These are phyloP conservation scores for Carpinus viminea DNA, from an alignment of 306 rosid genomes.

Conservation along the genomic window DNA sequence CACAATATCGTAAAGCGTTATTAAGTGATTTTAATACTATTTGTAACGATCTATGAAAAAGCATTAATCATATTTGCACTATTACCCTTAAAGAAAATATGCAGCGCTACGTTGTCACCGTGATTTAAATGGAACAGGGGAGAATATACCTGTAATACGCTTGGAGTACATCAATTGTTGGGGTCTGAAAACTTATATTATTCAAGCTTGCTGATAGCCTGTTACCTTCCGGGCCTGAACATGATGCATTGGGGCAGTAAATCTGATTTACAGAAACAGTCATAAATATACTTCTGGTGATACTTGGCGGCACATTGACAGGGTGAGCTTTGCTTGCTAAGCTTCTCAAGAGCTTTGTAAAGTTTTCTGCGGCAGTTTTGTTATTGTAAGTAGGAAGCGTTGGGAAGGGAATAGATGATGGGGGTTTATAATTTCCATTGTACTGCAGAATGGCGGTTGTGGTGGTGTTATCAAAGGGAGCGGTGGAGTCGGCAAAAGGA, in stretches of 20 bases:
- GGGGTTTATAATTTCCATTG: constrained; percentile 11
- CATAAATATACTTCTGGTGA: constrained; percentile 25
- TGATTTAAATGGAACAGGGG: neutral
- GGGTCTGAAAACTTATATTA: constrained; percentile 47
- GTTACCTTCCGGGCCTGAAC: constrained; percentile 44
- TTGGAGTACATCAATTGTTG: constrained; percentile 38
- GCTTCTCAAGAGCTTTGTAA: constrained; percentile 32
- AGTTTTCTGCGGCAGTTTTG: constrained; percentile 27
- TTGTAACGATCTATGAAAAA: no score
- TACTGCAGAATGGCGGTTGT: constrained; percentile 51
- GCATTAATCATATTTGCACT: no score
- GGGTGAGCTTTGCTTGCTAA: constrained; percentile 29
- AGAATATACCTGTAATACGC: constrained; percentile 47
- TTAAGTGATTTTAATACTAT: no score
- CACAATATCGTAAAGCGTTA: no score
- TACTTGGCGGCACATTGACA: constrained; percentile 31
- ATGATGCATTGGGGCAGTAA: constrained; percentile 31
- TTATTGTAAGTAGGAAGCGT: constrained; percentile 33
- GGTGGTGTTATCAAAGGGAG: constrained; percentile 34
- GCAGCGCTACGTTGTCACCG: no score
- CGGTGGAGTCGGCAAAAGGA: constrained; percentile 26
- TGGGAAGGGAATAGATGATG: constrained; percentile 23
- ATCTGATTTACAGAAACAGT: constrained; percentile 39
- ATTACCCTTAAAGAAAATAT: no score
- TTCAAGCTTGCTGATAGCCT: constrained; percentile 47